Percentiles rank a stretch among this genome's conserved stretches.
These are phyloP conservation scores for Psilocybe sp. DNA, from an alignment of 768 basidiomycete genomes.

Conservation along the genomic window DNA sequence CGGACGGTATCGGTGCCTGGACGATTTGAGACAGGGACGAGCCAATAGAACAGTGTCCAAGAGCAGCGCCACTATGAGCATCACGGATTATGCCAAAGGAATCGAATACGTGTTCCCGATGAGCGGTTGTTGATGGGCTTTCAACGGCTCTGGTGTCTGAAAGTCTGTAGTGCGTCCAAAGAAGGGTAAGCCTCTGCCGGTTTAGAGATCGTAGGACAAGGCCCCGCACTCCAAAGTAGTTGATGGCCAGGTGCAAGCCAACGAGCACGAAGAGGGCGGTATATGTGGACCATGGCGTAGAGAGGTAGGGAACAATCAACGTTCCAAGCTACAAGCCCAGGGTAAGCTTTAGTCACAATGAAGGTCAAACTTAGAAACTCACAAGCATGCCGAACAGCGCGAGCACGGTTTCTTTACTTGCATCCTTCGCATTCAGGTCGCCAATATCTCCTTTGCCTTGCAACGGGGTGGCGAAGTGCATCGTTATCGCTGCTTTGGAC, in stretches of 20 bases:
- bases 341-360: neutral
- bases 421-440: slow-evolving; percentile 70
- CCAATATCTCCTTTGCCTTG: slow-evolving; percentile 59
- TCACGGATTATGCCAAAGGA: slow-evolving; percentile 37
- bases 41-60: slow-evolving; percentile 52
- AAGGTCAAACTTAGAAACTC: slow-evolving; percentile 12
- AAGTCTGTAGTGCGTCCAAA: slow-evolving; percentile 44
- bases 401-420: slow-evolving; percentile 69
- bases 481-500: slow-evolving; percentile 65
- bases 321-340: slow-evolving; percentile 47
- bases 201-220: slow-evolving; percentile 58
- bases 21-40: slow-evolving; percentile 38
- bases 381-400: slow-evolving; percentile 65
- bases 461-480: slow-evolving; percentile 59
- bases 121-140: slow-evolving; percentile 37
- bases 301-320: slow-evolving; percentile 54
- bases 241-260: slow-evolving; percentile 50
- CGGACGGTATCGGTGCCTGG: slow-evolving; percentile 20
- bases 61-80: slow-evolving; percentile 22
- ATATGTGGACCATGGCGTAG: slow-evolving; percentile 47
- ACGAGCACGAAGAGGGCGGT: slow-evolving; percentile 48
- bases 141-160: slow-evolving; percentile 13
- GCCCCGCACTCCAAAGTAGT: slow-evolving; percentile 59
- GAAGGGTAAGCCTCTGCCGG: slow-evolving; percentile 52
- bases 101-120: slow-evolving; percentile 43